Base-by-base conservation (phyloP, 1,284 basidiomycete genomes). In the Sporisorium reilianum region DNA sequence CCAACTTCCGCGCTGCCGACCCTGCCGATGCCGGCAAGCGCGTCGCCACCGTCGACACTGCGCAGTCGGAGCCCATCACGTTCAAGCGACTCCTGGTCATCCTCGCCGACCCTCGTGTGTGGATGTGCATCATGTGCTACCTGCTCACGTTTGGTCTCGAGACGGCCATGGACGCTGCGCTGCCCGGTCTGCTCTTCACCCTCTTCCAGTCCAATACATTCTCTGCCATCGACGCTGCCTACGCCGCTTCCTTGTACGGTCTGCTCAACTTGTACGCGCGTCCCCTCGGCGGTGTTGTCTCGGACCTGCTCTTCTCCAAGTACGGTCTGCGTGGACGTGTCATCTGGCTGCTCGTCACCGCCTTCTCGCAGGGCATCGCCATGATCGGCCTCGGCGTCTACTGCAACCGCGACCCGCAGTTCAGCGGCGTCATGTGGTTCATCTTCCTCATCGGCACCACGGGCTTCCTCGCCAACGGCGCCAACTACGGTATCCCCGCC, bases 81-180 rank as follows among this genome's bases (percentile, higher is more conserved):
- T 36, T 80, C 34, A 75, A 79, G 48, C 72, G 84, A 0, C 85
- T 87, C 3, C 7, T 79, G 14, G 72, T 79, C 40, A 86, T 90
- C 49, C 44, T 89, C 28, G 23, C 73, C 8, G 87, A 83, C 60
- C 88, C 88, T 7, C 76, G 89, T n/a, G 90, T 90, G 0, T 90
- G 89, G 89, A 86, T 91, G 16, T 89, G 89, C 1, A 84, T 88
- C 1, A 77, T 90, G 12, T 88, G 87, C 18, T 90, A 90, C 75
- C 70, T 78, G 59, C 75, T 78, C 62, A 74, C 77, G 22, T 90
- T 90, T 66, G 90, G 90, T 0, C 87, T 88, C 49, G 89, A 90
- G 78, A 86, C 90, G 3, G 87, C 88, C 1, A 86, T 91, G 41
- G 89, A 91, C 66, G 88, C 88, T 10, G 88, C 88, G 57, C 85